Evolutionary conservation across 805 yeast genomes (phyloP), one percentile per base, ranked within the genome.

Genomic region (Candida tallmaniae): DNA sequence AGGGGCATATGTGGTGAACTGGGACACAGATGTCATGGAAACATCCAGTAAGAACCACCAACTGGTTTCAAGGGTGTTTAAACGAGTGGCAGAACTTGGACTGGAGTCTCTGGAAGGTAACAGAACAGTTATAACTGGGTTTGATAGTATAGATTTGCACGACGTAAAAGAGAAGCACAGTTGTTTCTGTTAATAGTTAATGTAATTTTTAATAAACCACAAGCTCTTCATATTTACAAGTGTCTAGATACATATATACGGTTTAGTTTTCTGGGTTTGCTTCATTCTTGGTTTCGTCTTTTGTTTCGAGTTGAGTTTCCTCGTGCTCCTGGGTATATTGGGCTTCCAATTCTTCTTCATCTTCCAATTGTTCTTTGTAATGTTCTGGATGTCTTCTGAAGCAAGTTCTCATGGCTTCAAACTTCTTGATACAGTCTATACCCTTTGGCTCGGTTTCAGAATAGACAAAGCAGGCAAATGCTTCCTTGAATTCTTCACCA

Each of bases 391-490:
- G 75, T 55, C 75, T 69, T 68, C 90, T 80, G 78, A 93, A 93
- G 66, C 98, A 93, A 42, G 76, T 73, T 67, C 94, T 96, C 97
- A 90, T 93, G 51, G 68, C 75, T 58, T 81, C 79, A 66, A 90
- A 93, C 66, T 84, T 83, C 50, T 83, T 86, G 48, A 90, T 77
- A 65, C 98, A 93, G 59, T 93, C 97, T 41, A 84, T 77, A 31
- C 98, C 98, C 69, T 90, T 90, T 56, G 97, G 97, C 57, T 90
- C 97, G 39, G 82, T 81, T 51, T 82, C 86, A 5, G 97, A 88
- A 68, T 83, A 88, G 27, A 93, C 90, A 54, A 93, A 93, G 60
- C 98, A 93, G 7, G 95, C 73, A 59, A 93, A 93, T 0, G 98
- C 97, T 34, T 76, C 87, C 41, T 58, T 58, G 40, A 57, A 53